These are phyloP conservation scores for Hericium coralloides DNA, from an alignment of 768 basidiomycete species.

Conservation along the genomic window DNA sequence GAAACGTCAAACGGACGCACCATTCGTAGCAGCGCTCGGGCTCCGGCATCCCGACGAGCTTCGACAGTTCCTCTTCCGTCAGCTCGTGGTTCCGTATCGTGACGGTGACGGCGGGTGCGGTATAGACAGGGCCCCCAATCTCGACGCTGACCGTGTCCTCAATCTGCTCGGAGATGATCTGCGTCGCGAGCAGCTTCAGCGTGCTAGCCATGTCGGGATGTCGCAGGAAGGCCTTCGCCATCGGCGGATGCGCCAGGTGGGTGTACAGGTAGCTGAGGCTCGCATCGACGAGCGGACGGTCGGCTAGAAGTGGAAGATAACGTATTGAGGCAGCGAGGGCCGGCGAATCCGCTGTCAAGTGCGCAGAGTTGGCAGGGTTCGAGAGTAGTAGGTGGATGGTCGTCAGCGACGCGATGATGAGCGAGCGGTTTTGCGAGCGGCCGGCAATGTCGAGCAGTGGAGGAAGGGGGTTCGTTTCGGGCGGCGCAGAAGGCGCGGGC, in stretches of 20 bases:
- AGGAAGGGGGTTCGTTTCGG: slow-evolving; percentile 40
- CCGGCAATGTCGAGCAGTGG: slow-evolving; percentile 48
- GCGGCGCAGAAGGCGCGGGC: slow-evolving; percentile 23
- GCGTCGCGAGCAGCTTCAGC: slow-evolving; percentile 55
- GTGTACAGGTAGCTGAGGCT: slow-evolving; percentile 68
- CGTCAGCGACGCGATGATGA: slow-evolving; percentile 58
- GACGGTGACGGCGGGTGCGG: slow-evolving; percentile 40
- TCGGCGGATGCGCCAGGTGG: slow-evolving; percentile 63
- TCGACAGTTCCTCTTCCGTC: slow-evolving; percentile 59
- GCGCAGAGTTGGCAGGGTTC: slow-evolving; percentile 46
- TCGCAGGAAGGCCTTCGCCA: slow-evolving; percentile 71
- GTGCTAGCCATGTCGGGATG: slow-evolving; percentile 64
- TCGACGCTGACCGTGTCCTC: slow-evolving; percentile 60
- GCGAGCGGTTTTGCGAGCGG: slow-evolving; percentile 59
- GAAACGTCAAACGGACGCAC: slow-evolving; percentile 29
- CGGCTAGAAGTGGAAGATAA: slow-evolving; percentile 65
- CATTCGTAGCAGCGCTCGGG: slow-evolving; percentile 81
- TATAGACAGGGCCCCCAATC: slow-evolving; percentile 49
- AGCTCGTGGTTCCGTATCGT: slow-evolving; percentile 54
- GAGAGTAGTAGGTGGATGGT: slow-evolving; percentile 55
- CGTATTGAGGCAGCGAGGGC: slow-evolving; percentile 56
- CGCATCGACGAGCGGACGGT: slow-evolving; percentile 61
- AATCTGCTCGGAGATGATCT: slow-evolving; percentile 63
- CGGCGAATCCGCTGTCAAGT: slow-evolving; percentile 46
- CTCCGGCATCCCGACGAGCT: slow-evolving; percentile 48